Evolutionary conservation across 306 rosid genomes (phyloP), one percentile per base, ranked within the genome.

Genomic region (Prunus dulcis): DNA sequence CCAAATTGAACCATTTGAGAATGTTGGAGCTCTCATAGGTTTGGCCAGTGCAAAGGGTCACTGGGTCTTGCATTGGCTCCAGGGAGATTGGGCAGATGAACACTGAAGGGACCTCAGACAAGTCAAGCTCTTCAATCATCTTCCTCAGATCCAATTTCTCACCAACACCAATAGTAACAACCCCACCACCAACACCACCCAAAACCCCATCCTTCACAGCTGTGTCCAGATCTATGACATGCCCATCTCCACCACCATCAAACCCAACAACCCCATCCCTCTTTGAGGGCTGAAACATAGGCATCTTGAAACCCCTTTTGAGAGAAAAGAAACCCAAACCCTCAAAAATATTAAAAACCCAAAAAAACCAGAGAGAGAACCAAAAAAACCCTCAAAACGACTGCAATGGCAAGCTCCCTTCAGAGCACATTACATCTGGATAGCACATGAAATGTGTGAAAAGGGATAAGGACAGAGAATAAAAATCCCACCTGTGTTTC

Each of bases 31-130:
- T 76, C 86, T 90, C 96, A 67, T 90, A 90, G 68, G 96, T 90
- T 80, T 90, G 96, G 69, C 96, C 96, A 0, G 96, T 88, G 83
- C 96, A 91, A 19, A 88, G 96, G 12, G 96, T 91, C 46, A 91
- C 93, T 11, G 96, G 96, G 87, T 91, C 96, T 77, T 83, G 91
- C 96, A 91, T 91, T 85, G 96, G 89, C 69, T 91, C 96, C 4
- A 91, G 88, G 3, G 96, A 91, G 82, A 91, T 91, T 80, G 96
- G 96, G 82, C 96, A 91, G 58, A 91, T 88, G 76, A 91, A 91
- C 71, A 91, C 96, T 4, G 86, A 82, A 1, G 96, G 89, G 10
- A 90, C 88, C 82, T 90, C 96, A 6, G 83, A 81, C 74, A 90
- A 76, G 65, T 88, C 84, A 2, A 91, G 91, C 86, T 91, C 96